Percentiles rank a stretch among this genome's conserved stretches.
phyloP scores from a whole-genome alignment of 2,329 filamentous ascomycete genomes.

The Apiospora malaysiana region DNA sequence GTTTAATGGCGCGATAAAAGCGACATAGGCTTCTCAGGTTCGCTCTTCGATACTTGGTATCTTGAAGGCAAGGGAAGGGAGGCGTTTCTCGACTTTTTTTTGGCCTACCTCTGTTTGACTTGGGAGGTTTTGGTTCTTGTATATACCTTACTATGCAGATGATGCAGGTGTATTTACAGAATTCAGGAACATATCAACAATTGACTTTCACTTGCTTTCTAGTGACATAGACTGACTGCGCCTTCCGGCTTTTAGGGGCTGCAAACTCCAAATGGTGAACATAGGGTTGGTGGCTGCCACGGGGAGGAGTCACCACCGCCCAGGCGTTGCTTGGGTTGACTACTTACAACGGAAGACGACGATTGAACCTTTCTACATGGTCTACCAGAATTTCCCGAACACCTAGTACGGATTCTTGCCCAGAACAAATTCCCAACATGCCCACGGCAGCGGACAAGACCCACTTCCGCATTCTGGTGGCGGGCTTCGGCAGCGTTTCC shows the following conservation, averaged over 20 bases:
- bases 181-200: neutral
- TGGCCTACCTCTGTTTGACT: neutral
- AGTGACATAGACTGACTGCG: neutral
- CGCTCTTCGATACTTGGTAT: neutral
- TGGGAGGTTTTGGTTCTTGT: neutral
- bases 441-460: neutral
- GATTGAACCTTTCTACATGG: no score
- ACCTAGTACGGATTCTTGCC: no score
- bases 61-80: neutral
- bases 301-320: no score
- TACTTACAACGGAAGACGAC: no score
- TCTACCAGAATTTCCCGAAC: no score
- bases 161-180: neutral
- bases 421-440: neutral
- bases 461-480: neutral
- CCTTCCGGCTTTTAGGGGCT: neutral
- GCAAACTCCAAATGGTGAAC: neutral
- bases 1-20: neutral
- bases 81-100: neutral
- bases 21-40: neutral
- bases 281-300: neutral
- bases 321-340: no score
- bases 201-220: neutral
- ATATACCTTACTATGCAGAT: neutral
- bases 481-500: constrained; percentile 1